Conservation (phyloP, 2,329 filamentous ascomycete genomes). For the Dothistroma pini region DNA sequence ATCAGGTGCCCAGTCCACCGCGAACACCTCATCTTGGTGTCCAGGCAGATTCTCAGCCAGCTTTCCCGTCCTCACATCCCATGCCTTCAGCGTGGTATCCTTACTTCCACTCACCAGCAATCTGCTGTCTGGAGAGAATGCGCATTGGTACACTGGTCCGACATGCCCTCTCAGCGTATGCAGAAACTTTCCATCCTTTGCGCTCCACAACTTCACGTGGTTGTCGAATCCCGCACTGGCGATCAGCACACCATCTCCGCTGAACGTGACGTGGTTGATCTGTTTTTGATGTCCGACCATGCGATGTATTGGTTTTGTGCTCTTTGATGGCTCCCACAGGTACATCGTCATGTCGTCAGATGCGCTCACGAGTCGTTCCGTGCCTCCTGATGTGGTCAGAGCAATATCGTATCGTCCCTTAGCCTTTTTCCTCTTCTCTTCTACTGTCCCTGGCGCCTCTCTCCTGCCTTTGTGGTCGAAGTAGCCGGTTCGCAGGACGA, state of each 20-base stretch:
- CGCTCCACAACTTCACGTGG: slow-evolving; percentile 88
- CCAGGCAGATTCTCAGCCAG: slow-evolving; percentile 79
- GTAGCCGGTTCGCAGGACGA: slow-evolving; percentile 78
- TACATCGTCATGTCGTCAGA: slow-evolving; percentile 97
- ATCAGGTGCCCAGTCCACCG: slow-evolving; percentile 91
- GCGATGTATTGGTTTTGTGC: slow-evolving; percentile 79
- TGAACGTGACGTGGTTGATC: slow-evolving; percentile 94
- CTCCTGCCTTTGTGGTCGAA: slow-evolving; percentile 72
- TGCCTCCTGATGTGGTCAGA: slow-evolving; percentile 57
- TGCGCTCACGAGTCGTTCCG: slow-evolving; percentile 83
- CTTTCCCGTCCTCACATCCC: slow-evolving; percentile 84
- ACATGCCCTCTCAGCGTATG: slow-evolving; percentile 86
- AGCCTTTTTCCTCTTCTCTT: slow-evolving; percentile 70
- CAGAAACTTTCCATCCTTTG: slow-evolving; percentile 71
- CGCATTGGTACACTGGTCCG: slow-evolving; percentile 85
- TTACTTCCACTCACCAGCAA: slow-evolving; percentile 83
- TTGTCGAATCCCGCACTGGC: slow-evolving; percentile 92
- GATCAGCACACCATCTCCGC: slow-evolving; percentile 80
- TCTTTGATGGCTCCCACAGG: slow-evolving; percentile 78
- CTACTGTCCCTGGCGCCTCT: slow-evolving; percentile 63
- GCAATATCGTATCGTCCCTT: slow-evolving; percentile 82
- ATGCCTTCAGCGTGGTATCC: slow-evolving; percentile 91
- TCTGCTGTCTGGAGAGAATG: slow-evolving; percentile 89
- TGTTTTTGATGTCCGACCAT: slow-evolving; percentile 95
- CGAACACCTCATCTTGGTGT: slow-evolving; percentile 89